A percentile compares a stretch with the other conserved stretches of the same genome.
Conservation (phyloP, 108 stramenopile species). For the Schizochytrium sp. region DNA sequence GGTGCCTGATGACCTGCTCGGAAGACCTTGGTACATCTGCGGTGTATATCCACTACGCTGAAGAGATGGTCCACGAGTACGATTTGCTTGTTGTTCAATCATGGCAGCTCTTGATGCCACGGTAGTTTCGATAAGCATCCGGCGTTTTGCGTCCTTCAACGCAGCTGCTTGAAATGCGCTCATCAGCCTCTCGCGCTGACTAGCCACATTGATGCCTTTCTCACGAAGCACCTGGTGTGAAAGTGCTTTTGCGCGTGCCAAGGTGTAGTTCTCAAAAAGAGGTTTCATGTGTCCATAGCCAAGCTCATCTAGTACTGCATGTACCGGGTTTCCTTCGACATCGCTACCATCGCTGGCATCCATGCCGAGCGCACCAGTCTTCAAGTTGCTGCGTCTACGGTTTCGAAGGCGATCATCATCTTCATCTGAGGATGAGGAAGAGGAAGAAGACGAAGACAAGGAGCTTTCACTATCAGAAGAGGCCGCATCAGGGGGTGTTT, state of each 20-base stretch:
- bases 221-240: slow-evolving; percentile 31
- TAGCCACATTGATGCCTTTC: slow-evolving; percentile 14
- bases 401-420: too few relatives aligned
- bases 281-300: slow-evolving; percentile 20
- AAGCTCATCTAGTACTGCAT: not conserved
- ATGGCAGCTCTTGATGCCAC: not conserved
- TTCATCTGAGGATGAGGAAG: too few relatives aligned
- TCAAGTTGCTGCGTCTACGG: too few relatives aligned
- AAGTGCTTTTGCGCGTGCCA: slow-evolving; percentile 16
- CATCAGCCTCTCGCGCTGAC: slow-evolving; percentile 23
- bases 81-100: not conserved
- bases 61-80: not conserved
- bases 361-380: too few relatives aligned
- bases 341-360: not conserved
- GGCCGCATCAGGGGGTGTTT: not conserved
- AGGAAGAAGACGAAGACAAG: too few relatives aligned
- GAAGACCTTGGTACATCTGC: not conserved
- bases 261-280: slow-evolving; percentile 1
- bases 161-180: slow-evolving; percentile 41
- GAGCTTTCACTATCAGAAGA: not conserved
- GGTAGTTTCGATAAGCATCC: not conserved
- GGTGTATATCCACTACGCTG: slow-evolving; percentile 9
- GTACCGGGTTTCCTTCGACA: not conserved
- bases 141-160: slow-evolving; percentile 1
- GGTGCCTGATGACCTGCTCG: not conserved